phyloP scores from a whole-genome alignment of 495 filamentous ascomycete genomes.

The Darksidea phi region DNA sequence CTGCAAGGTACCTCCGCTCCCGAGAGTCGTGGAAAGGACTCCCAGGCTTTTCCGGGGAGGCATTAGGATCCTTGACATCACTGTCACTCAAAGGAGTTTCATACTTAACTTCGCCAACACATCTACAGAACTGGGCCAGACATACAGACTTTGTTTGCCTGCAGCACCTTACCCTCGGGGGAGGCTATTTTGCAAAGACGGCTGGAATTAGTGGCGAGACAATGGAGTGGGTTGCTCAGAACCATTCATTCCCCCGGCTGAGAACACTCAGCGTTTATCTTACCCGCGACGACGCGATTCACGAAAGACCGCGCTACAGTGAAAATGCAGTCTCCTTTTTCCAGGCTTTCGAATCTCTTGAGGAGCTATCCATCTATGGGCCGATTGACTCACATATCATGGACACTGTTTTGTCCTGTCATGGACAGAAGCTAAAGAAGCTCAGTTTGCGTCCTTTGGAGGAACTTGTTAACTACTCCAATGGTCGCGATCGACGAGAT shows the following conservation, averaged over 20 bases:
- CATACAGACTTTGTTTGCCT: constrained; percentile 22
- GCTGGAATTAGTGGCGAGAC: constrained; percentile 13
- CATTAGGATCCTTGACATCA: constrained; percentile 25
- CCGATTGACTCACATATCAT: constrained; percentile 15
- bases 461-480: background rate
- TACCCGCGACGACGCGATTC: constrained; percentile 11
- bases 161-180: constrained; percentile 22
- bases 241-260: constrained; percentile 14
- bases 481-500: constrained; percentile 20
- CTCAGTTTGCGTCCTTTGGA: constrained; percentile 15
- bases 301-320: constrained; percentile 21
- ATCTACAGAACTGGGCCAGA: constrained; percentile 20
- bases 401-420: constrained; percentile 15
- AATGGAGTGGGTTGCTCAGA: constrained; percentile 19
- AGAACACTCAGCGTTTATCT: constrained; percentile 18
- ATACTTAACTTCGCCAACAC: constrained; percentile 1
- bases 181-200: constrained; percentile 1
- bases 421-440: constrained; percentile 24
- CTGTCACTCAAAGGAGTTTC: constrained; percentile 12
- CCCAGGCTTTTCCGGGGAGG: constrained; percentile 14
- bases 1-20: background rate
- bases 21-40: constrained; percentile 25
- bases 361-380: constrained; percentile 15
- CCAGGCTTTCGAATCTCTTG: constrained; percentile 19
- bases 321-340: constrained; percentile 26